Evolutionary conservation across 2,329 filamentous ascomycete species (phyloP).

Genomic region (Calonectria fujianensis): DNA sequence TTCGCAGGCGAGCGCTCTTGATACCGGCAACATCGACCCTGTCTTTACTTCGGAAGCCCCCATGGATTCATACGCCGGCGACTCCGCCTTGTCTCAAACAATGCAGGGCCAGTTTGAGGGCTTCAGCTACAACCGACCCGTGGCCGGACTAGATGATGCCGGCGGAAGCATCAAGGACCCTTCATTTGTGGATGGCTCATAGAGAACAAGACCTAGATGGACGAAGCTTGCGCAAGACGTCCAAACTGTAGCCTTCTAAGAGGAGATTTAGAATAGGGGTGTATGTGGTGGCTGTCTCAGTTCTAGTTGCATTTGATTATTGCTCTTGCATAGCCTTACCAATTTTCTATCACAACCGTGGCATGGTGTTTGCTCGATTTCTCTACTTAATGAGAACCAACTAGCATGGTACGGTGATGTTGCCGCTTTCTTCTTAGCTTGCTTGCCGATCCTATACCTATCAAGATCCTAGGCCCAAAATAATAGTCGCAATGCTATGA

Average conservation of each 20-base stretch:
- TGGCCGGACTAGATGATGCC: slow-evolving; percentile 92
- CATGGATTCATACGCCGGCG: slow-evolving; percentile 95
- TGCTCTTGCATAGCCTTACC: slow-evolving; percentile 4
- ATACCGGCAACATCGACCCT: slow-evolving; percentile 93
- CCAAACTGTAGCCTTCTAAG: neutral
- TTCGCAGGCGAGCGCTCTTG: slow-evolving; percentile 84
- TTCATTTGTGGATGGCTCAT: slow-evolving; percentile 68
- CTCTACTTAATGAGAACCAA: neutral
- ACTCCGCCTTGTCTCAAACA: slow-evolving; percentile 91
- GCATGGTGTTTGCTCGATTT: neutral
- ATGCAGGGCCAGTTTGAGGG: slow-evolving; percentile 95
- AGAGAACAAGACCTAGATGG: neutral
- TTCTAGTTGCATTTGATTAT: slow-evolving; percentile 24
- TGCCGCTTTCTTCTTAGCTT: neutral
- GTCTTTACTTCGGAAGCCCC: slow-evolving; percentile 94
- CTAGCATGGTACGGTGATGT: neutral
- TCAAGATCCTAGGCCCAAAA: neutral
- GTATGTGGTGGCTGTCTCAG: slow-evolving; percentile 7
- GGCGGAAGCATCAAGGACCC: slow-evolving; percentile 94
- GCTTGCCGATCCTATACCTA: neutral
- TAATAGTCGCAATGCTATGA: neutral
- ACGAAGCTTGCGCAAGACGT: neutral
- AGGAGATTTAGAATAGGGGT: slow-evolving; percentile 3
- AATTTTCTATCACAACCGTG: slow-evolving; percentile 2
- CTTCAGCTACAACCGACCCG: slow-evolving; percentile 96